These are phyloP conservation scores for Polytrichum formosum DNA, from an alignment of 225 moss, liverwort and hornwort species.

Conservation along the genomic window DNA sequence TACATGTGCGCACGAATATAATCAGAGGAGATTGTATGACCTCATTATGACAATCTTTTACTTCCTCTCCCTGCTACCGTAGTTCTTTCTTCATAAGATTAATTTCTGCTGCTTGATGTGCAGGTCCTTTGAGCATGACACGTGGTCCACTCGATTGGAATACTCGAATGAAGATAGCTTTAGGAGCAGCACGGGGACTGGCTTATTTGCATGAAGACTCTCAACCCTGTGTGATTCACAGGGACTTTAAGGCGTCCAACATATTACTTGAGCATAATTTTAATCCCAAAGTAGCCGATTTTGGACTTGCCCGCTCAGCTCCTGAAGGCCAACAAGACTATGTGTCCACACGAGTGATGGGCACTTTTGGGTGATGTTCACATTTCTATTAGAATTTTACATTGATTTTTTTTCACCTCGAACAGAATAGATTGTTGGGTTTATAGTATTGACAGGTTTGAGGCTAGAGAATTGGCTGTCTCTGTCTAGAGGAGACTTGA, in stretches of 20 bases:
- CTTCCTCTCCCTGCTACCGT: too few relatives aligned
- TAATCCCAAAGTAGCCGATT: conserved; percentile 93
- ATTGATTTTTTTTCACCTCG: too few relatives aligned
- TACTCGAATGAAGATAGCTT: conserved; percentile 89
- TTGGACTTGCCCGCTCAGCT: conserved; percentile 90
- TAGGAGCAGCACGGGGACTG: conserved; percentile 90
- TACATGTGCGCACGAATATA: too few relatives aligned
- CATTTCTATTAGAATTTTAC: background rate
- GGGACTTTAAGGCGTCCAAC: conserved; percentile 93
- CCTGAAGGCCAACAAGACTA: conserved; percentile 93
- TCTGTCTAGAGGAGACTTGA: too few relatives aligned
- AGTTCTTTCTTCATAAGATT: background rate
- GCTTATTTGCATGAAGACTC: conserved; percentile 96
- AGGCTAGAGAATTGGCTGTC: too few relatives aligned
- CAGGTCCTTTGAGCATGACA: conserved; percentile 73
- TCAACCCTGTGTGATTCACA: conserved; percentile 93
- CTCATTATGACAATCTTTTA: too few relatives aligned
- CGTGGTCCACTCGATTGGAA: conserved; percentile 87
- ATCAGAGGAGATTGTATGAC: too few relatives aligned
- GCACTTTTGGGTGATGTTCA: conserved; percentile 78
- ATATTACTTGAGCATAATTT: conserved; percentile 87
- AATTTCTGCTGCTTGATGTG: conserved; percentile 18
- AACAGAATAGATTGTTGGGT: too few relatives aligned
- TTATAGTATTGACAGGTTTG: too few relatives aligned
- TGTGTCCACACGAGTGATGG: conserved; percentile 94